A percentile compares a stretch with the other conserved stretches of the same genome.
Evolutionary conservation across 495 filamentous ascomycete species (phyloP).

Genomic region (Talaromyces thailandensis): DNA sequence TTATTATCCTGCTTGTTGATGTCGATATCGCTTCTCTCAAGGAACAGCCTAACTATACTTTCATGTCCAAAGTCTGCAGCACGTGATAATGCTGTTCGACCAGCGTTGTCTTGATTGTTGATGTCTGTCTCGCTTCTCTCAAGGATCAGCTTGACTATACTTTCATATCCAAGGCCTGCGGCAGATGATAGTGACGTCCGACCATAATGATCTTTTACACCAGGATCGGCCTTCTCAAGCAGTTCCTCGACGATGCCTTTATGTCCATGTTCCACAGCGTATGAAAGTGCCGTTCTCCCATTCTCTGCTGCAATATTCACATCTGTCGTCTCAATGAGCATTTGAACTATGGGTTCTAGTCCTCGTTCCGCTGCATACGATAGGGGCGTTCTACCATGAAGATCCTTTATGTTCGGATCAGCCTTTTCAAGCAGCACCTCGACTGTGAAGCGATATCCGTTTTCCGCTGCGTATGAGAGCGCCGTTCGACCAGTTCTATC

Average conservation of each 20-base stretch:
- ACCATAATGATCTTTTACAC: too few relatives aligned
- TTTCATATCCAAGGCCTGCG: too few relatives aligned
- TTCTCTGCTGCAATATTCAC: background rate
- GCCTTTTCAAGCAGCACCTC: background rate
- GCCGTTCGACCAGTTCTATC: conserved; percentile 10
- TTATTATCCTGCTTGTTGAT: too few relatives aligned
- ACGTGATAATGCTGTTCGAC: too few relatives aligned
- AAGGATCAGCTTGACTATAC: too few relatives aligned
- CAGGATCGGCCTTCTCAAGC: background rate
- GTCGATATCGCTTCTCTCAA: too few relatives aligned
- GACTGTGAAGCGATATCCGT: background rate
- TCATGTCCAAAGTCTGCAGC: too few relatives aligned
- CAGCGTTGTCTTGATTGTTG: too few relatives aligned
- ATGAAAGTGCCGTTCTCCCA: conserved; percentile 15
- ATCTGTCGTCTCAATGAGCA: conserved; percentile 8
- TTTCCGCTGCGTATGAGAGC: conserved; percentile 14
- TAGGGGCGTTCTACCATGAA: conserved; percentile 11
- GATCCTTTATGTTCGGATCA: background rate
- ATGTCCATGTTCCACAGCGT: conserved; percentile 9
- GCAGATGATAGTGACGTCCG: too few relatives aligned
- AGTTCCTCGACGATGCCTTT: background rate
- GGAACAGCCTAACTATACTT: too few relatives aligned
- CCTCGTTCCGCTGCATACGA: conserved; percentile 15
- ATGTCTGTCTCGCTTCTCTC: too few relatives aligned
- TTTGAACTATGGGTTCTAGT: conserved; percentile 12